Evolutionary conservation across 495 filamentous ascomycete genomes (phyloP).

Genomic region (Trichoderma gamsii): DNA sequence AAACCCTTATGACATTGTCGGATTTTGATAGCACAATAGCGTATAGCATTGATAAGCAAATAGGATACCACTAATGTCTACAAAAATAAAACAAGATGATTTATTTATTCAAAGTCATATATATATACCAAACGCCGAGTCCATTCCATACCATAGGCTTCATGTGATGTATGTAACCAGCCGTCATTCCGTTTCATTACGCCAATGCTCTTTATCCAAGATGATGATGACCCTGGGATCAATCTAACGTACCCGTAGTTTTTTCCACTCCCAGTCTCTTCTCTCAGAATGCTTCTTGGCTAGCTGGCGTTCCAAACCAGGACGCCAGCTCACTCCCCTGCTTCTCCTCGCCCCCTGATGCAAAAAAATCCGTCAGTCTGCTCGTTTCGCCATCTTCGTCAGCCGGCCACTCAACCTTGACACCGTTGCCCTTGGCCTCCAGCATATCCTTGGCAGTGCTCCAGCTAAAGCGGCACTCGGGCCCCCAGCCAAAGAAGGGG

Average conservation of each 20-base stretch:
- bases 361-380: slow-evolving; percentile 71
- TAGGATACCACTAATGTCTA: slow-evolving; percentile 20
- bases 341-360: slow-evolving; percentile 33
- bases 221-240: background rate
- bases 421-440: slow-evolving; percentile 53
- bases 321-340: slow-evolving; percentile 49
- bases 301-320: slow-evolving; percentile 59
- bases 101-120: background rate
- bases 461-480: slow-evolving; percentile 91
- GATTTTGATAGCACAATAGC: background rate
- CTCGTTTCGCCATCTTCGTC: slow-evolving; percentile 58
- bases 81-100: slow-evolving; percentile 9
- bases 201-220: background rate
- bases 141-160: background rate
- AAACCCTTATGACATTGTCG: background rate
- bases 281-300: slow-evolving; percentile 50
- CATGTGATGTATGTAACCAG: background rate
- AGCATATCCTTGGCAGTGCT: slow-evolving; percentile 89
- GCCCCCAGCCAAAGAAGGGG: slow-evolving; percentile 90
- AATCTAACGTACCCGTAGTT: background rate
- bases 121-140: slow-evolving; percentile 3
- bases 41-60: slow-evolving; percentile 18
- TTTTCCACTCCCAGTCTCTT: background rate
- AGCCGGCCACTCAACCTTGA: slow-evolving; percentile 82
- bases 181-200: background rate